Base-by-base conservation (phyloP, 768 basidiomycete species). In the Lentinula guzmanii region DNA sequence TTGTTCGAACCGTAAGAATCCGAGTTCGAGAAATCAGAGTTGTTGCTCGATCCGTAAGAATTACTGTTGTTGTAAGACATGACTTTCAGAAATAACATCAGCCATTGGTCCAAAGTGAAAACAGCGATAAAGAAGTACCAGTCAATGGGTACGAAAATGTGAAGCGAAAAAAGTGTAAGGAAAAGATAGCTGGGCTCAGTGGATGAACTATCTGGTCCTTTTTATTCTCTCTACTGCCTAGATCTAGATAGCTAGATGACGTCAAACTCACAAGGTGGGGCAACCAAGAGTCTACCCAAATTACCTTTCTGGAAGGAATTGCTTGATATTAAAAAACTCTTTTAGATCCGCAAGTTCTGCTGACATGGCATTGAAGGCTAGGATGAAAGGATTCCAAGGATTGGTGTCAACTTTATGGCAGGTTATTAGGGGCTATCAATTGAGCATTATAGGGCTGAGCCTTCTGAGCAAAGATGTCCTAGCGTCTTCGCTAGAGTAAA, bases 1-100 rank as follows among this genome's bases (percentile, higher is more conserved):
- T 24, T 16, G 21, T 10, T 24, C 21, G 48, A 35, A 21, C 52
- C 52, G n/a, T 54, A 54, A n/a, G 52, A 35, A 10, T 54, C 18
- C 42, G 42, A 43, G 10, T 21, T 39, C 11, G 51, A 52, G 33
- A 28, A 7, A 10, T 10, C 9, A 10, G 34, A 24, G 15, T n/a
- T 35, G 33, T 37, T 54, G 24, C 10, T 28, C 10, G 56, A 54
- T 54, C 61, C 61, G 21, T 57, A 61, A 16, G 60, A 61, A 33
- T 43, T 37, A 18, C 35, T 39, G 60, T 61, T 53, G 46, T 48
- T 48, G 21, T 48, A 48, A 24, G 46, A 48, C 46, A 48, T 48
- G 46, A 24, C 21, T 48, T 28, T 28, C 28, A 28, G 28, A 28
- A 28, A 28, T 28, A 28, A 28, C 28, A 28, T 28, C 3, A 28